Base-by-base conservation (phyloP, 768 basidiomycete genomes). In the Trametopsis cervina region DNA sequence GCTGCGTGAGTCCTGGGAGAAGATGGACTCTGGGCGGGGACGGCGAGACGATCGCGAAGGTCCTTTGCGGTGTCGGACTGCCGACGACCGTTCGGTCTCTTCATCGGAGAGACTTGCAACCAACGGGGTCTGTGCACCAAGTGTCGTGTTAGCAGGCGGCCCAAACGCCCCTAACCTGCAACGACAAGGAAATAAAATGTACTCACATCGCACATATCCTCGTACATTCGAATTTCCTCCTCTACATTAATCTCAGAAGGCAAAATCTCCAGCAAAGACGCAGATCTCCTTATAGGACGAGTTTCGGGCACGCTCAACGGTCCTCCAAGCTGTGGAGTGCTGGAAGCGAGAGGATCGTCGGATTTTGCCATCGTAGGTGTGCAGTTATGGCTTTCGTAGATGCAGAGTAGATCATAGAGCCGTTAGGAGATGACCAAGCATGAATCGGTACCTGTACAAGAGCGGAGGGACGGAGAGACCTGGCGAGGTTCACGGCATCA, bases 221-320 rank as follows among this genome's bases (percentile, higher is more conserved):
- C 83, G 54, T 85, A 85, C 4, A 86, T 67, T 39, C 70, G 66
- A 1, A 80, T 71, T 59, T 88, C 85, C 54, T 81, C 83, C 58
- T 83, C 81, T 20, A 87, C 63, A 57, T 85, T 78, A 47, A 87
- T 85, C 38, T 61, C 64, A 48, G 75, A 64, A 2, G 75, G 78
- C 4, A 85, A 62, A 6, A 85, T 55, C 44, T 78, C 81, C 1
- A 85, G 60, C 2, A 77, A 69, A 22, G 69, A 61, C 2, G 69
- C 73, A 11, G 29, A 33, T 33, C 15, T 33, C 29, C 15, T 33
- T 15, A 33, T 7, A 33, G 29, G 15, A 33, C 29, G 29, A 15
- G 7, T 15, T 33, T 15, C 29, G 7, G 29, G 7, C 29, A 33
- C 29, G 15, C 9, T 15, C 29, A 33, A 15, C 9, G 7, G 29